Base-by-base conservation (phyloP, 192 early-diverging fungal species). In the Coemansia biformis region DNA sequence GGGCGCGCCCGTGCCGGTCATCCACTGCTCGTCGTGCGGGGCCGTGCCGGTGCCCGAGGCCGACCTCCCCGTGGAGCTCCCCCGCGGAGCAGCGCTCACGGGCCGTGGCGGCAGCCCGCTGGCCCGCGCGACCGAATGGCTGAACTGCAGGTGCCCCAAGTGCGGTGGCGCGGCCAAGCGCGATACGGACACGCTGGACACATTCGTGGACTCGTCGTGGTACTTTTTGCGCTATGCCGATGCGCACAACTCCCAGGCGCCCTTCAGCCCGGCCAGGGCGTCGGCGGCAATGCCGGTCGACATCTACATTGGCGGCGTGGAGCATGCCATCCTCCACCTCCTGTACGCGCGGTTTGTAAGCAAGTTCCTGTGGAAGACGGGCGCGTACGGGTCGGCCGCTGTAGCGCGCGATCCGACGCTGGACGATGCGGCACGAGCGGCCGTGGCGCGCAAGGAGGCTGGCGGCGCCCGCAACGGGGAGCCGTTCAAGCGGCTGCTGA, bases 141-240 rank as follows among this genome's bases (percentile, higher is more conserved):
- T 85, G 5, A 79, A 83, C 34, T 85, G 83, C 65, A 69, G 76
- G 37, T 92, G 90, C 54, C 90, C 90, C 43, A 76, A 77, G 50
- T 92, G 90, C 46, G 53, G 76, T 18, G 76, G 79, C 19, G 59
- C 83, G 2, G 91, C 92, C 8, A 72, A 70, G 44, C 78, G 88
- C 26, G 94, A 95, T 33, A 83, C 86, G 12, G 94, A 98, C 47
- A 95, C 94, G 3, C 92, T 98, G 83, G 94, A 98, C 56, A 98
- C 94, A 3, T 98, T 98, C 80, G 87, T 98, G 8, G 94, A 98
- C 56, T 94, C 91, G 4, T 87, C 94, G 0, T 98, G 92, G 92
- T 98, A 98, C 53, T 98, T 86, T 78, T 67, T 98, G 58, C 77
- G 94, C 38, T 92, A 79, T 51, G 53, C 82, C 0, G 92, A 95